Evolutionary conservation across 2,329 filamentous ascomycete genomes (phyloP), one percentile per base, ranked within the genome.

Genomic region (Aspergillus sp.): DNA sequence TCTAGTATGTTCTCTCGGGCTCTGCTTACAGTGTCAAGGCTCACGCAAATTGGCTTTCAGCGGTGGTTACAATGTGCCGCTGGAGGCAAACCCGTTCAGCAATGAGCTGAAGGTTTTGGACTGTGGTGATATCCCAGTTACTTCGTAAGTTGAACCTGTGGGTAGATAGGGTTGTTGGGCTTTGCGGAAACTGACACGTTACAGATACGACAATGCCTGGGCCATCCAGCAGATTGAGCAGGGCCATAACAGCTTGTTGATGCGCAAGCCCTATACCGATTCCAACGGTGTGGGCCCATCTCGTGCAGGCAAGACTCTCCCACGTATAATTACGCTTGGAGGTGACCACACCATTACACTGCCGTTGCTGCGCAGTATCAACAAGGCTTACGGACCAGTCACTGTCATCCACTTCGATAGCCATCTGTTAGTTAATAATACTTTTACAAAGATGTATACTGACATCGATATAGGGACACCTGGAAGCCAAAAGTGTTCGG

Each of bases 401-500:
- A 86, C 79, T 15, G 84, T 86, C 39, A 84, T 87, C 57, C 84
- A 87, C 70, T 86, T 87, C 66, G 84, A 86, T 68, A 83, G 79
- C 48, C 84, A 86, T 68, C 74, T 85, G 73, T 80, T 71, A 68
- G 73, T 36, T n/a, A 44, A 15, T 2, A 12, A 7, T 12, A 1
- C 2, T 17, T 15, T 4, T 32, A 3, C 9, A 24, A 45, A 12
- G 22, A 30, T 39, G 4, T 18, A 18, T 13, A 50, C 48, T 22
- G 51, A 26, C 18, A 11, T n/a, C 5, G 12, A 24, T 2, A 12
- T 15, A 76, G 67, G 4, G 82, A 83, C 62, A 81, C 82, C 67
- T 90, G 90, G 90, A 85, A 84, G 57, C 91, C 91, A 43, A 93
- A 93, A 71, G 91, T 95, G 24, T 96, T 96, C 66, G 91, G 91